These are phyloP conservation scores for Rhypophila decipiens DNA, from an alignment of 495 filamentous ascomycete species.

Conservation along the genomic window DNA sequence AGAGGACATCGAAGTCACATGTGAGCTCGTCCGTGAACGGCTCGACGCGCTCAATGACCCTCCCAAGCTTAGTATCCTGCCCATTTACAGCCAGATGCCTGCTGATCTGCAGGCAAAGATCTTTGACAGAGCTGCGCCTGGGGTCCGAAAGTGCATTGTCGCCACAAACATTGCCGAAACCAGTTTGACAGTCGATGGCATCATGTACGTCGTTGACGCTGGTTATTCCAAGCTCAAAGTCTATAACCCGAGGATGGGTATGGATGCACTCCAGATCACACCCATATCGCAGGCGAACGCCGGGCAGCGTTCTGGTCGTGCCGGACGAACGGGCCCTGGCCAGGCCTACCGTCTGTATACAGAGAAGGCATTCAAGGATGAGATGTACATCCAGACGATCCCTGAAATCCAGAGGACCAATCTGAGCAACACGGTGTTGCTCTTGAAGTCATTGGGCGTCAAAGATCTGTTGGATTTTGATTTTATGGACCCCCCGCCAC, in stretches of 20 bases:
- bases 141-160: conserved; percentile 94
- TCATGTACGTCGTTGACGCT: conserved; percentile 97
- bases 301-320: conserved; percentile 86
- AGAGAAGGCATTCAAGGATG: conserved; percentile 90
- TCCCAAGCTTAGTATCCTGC: conserved; percentile 87
- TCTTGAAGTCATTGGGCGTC: conserved; percentile 92
- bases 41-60: conserved; percentile 91
- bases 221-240: conserved; percentile 98
- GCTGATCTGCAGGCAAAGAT: conserved; percentile 97
- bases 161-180: conserved; percentile 99
- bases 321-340: conserved; percentile 90
- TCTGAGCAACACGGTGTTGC: conserved; percentile 85
- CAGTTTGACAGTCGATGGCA: conserved; percentile 95
- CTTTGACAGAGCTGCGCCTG: conserved; percentile 83
- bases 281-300: conserved; percentile 97
- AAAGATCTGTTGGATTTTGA: conserved; percentile 95
- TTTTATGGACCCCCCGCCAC: conserved; percentile 98
- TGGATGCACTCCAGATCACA: conserved; percentile 98
- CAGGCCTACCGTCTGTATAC: conserved; percentile 95
- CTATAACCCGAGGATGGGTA: conserved; percentile 97
- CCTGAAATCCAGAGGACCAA: conserved; percentile 98
- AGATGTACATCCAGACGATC: conserved; percentile 95
- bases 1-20: conserved; percentile 97
- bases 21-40: conserved; percentile 83
- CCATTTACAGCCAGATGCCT: conserved; percentile 99